Evolutionary conservation across 1,284 basidiomycete genomes (phyloP).

Genomic region (Puccinia hordei): DNA sequence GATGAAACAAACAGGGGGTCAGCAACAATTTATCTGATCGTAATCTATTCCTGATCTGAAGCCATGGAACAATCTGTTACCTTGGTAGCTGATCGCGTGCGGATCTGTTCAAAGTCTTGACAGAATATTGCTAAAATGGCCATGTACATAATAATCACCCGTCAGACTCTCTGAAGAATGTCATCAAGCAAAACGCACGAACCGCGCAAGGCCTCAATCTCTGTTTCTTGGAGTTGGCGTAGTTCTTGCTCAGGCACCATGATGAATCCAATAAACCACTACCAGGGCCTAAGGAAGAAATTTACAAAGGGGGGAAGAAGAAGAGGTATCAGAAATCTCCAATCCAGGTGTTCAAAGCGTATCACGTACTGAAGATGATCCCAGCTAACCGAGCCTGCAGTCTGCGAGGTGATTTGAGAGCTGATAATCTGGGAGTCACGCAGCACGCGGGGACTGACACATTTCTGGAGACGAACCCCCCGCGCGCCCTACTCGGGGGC

Average conservation of each 20-base stretch:
- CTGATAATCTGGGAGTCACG: too few relatives aligned
- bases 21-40: not conserved
- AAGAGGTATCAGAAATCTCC: not conserved
- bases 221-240: conserved; percentile 43
- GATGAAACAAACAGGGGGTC: not conserved
- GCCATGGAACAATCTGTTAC: not conserved
- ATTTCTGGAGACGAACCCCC: too few relatives aligned
- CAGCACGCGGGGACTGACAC: too few relatives aligned
- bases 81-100: conserved; percentile 40
- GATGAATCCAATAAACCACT: not conserved
- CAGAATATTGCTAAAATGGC: conserved; percentile 36
- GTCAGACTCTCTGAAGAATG: not conserved
- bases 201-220: conserved; percentile 45
- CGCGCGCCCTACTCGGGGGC: too few relatives aligned
- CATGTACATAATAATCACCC: not conserved
- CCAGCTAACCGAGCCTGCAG: too few relatives aligned
- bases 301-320: too few relatives aligned
- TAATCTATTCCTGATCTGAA: not conserved
- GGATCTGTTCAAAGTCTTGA: conserved; percentile 46
- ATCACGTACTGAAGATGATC: too few relatives aligned
- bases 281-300: not conserved
- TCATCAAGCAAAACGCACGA: not conserved
- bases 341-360: too few relatives aligned
- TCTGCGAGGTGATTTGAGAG: too few relatives aligned
- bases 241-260: conserved; percentile 35